Percentiles rank a stretch among this genome's conserved stretches.
phyloP scores from a whole-genome alignment of 1,139 yeast genomes.

The Geotrichum australiense region DNA sequence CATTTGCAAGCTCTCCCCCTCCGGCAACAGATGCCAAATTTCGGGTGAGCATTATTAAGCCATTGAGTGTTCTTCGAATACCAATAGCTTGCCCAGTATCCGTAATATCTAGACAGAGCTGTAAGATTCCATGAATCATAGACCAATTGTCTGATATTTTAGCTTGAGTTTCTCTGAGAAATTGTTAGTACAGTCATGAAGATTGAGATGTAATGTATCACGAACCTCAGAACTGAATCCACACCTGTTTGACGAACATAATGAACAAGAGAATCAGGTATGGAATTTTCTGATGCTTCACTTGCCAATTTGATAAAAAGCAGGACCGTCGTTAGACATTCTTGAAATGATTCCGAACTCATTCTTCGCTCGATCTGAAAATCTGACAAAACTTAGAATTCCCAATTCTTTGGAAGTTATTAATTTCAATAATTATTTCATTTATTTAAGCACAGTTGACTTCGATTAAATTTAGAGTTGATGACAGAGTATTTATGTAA shows the following conservation, averaged over 20 bases:
- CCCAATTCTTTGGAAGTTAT: no score
- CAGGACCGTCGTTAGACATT: conserved; percentile 4
- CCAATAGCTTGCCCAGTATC: conserved; percentile 4
- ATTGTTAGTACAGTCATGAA: neutral
- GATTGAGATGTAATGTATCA: neutral
- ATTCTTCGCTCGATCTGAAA: neutral
- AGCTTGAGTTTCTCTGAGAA: conserved; percentile 9
- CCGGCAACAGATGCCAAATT: conserved; percentile 22
- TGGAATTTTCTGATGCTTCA: conserved; percentile 5
- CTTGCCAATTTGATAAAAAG: neutral
- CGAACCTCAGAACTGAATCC: conserved; percentile 13
- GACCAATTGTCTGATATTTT: conserved; percentile 7
- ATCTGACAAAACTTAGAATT: no score
- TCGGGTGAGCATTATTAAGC: conserved; percentile 23
- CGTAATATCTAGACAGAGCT: conserved; percentile 2
- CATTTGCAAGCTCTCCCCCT: conserved; percentile 21
- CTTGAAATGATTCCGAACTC: conserved; percentile 1
- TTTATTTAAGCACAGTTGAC: no score
- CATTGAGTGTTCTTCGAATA: conserved; percentile 20
- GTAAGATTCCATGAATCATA: neutral
- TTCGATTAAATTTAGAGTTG: no score
- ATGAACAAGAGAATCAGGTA: conserved; percentile 13
- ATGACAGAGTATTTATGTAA: neutral
- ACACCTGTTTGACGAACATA: conserved; percentile 15
- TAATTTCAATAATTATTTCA: no score